Evolutionary conservation across 768 basidiomycete species (phyloP).

Genomic region (Russula abietina): DNA sequence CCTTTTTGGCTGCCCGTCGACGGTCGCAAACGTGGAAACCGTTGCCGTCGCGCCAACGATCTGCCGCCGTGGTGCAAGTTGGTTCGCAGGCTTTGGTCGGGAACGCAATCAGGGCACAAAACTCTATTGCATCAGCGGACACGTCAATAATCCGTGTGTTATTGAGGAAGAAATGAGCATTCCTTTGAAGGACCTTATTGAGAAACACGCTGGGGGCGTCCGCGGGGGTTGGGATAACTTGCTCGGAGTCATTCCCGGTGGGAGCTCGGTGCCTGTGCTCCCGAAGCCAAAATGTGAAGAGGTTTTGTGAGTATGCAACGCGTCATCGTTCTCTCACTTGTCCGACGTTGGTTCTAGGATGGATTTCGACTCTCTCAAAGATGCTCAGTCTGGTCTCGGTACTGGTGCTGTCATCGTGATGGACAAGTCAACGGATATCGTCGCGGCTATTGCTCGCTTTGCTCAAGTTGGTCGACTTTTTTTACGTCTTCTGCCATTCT

Average conservation of each 20-base stretch:
- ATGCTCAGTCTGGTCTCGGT: conserved; percentile 92
- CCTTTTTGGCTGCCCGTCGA: conserved; percentile 93
- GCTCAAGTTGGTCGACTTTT: conserved; percentile 44
- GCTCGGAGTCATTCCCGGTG: conserved; percentile 94
- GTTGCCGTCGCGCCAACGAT: conserved; percentile 98
- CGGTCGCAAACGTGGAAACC: conserved; percentile 98
- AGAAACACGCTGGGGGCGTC: conserved; percentile 96
- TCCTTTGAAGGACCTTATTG: conserved; percentile 85
- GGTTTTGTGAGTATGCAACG: conserved; percentile 64
- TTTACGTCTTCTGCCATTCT: background rate
- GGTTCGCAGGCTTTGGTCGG: conserved; percentile 92
- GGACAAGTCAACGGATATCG: conserved; percentile 95
- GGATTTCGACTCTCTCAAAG: conserved; percentile 95
- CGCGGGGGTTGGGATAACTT: conserved; percentile 95
- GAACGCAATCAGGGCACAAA: conserved; percentile 96
- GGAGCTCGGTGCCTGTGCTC: conserved; percentile 89
- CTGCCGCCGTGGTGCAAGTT: conserved; percentile 76
- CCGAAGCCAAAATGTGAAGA: conserved; percentile 77
- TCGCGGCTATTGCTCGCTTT: conserved; percentile 92
- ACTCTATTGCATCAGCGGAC: conserved; percentile 91
- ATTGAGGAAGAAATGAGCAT: conserved; percentile 99
- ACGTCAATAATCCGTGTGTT: conserved; percentile 97
- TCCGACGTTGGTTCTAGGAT: conserved; percentile 48
- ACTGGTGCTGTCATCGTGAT: conserved; percentile 99
- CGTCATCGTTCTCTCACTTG: background rate